Base-by-base conservation (phyloP, 2,329 filamentous ascomycete genomes). In the Talaromyces sp. region DNA sequence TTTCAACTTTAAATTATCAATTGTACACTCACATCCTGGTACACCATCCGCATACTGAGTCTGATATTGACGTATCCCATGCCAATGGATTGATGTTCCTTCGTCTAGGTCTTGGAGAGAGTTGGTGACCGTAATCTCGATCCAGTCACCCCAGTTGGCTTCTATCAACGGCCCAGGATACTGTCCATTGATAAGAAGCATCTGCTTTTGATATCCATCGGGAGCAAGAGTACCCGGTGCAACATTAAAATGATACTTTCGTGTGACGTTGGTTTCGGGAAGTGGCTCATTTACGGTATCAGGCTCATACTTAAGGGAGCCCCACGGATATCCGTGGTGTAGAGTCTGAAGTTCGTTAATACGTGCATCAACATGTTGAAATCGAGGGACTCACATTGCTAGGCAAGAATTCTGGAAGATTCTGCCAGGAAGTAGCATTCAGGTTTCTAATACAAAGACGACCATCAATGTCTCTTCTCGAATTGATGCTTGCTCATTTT, bases 31-130 rank as follows among this genome's bases (percentile, higher is more conserved):
- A 53, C 55, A 36, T 36, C 80, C 80, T 34, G 75, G 74, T 4
- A 87, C 85, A 61, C 87, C 87, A 65, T 89, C 86, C 56, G 66
- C 33, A 5, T 40, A 42, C 34, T 36, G 54, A 18, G 34, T 56
- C 7, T 28, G 6, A 7, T 28, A 30, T 44, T 44, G 16, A 14
- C 18, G 34, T 28, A 56, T 14, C 16, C 54, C 54, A 40, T 56
- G 54, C 54, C 34, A 44, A 44, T 56, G 54, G 14, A 56, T 40
- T 27, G 54, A 40, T 14, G 31, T 56, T 44, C 54, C 54, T 36
- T 56, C 53, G 33, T 36, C 12, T 36, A 36, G 33, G 33, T 36
- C 33, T 14, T 53, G 51, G 51, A 53, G 51, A 30, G 51, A 56
- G 56, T 58, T 58, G 33, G 40, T 27, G 34, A 47, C 33, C 34